Evolutionary conservation across 495 filamentous ascomycete genomes (phyloP), one percentile per base, ranked within the genome.

Genomic region (Lophiostoma macrostomum): DNA sequence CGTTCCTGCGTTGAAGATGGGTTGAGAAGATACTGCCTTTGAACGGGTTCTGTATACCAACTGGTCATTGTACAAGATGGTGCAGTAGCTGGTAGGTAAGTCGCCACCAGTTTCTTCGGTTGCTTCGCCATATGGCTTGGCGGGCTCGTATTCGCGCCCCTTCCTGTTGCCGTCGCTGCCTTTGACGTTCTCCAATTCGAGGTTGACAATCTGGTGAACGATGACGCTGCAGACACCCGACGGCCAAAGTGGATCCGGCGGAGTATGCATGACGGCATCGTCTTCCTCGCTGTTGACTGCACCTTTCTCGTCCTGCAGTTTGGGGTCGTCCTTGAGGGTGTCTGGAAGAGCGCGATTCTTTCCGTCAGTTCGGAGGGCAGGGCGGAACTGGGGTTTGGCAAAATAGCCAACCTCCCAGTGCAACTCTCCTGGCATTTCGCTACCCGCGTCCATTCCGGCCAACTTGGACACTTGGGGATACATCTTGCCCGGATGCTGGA

Each of bases 321-420:
- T 81, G 1, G 83, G 79, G 41, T 86, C 76, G 54, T 90, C 82
- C 43, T 82, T 80, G 11, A 96, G 74, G 45, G 76, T 76, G 18
- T 80, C 71, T 1, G 89, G 90, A 2, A 97, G 75, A 50, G 78
- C 83, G 47, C 77, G 75, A 65, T 95, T 83, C 71, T 88, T 87
- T 30, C 91, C 91, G 67, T 94, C 86, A 4, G 88, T 95, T 6
- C 87, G 75, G 31, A 97, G 73, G 22, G 88, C 90, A 27, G 82
- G 76, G 24, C 91, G 76, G 69, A 96, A 85, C 51, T 88, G 79
- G 3, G 91, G 87, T 73, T 95, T 96, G 47, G 81, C 81, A 49
- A 96, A 97, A 70, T 84, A 96, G 5, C 91, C 91, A 35, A 96
- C 90, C 66, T 96, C 91, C 91, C 91, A 96, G 66, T 91, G 84